Evolutionary conservation across 345 rosid species (phyloP).

Genomic region (Rhizophora apiculata): DNA sequence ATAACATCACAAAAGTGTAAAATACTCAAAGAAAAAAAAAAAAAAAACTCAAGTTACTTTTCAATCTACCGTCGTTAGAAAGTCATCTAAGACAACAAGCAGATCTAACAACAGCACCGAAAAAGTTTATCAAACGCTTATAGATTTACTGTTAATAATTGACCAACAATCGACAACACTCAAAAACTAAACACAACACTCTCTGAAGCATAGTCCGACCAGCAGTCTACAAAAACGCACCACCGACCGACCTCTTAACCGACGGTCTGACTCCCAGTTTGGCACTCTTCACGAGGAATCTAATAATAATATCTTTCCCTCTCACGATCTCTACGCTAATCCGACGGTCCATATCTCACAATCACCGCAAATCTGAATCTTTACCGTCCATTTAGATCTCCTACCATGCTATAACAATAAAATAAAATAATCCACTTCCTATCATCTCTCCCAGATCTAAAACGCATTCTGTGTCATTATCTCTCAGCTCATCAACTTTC

Average conservation of each 20-base stretch:
- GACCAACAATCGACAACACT: background rate
- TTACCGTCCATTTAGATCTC: constrained; percentile 52
- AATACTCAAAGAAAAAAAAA: no score
- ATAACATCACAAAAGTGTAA: no score
- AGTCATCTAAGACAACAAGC: no score
- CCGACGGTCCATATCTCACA: constrained; percentile 38
- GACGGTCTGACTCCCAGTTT: constrained; percentile 34
- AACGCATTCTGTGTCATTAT: constrained; percentile 1
- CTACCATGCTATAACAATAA: background rate
- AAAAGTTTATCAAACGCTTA: no score
- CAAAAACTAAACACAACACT: background rate
- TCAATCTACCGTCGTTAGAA: no score
- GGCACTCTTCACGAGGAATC: constrained; percentile 25
- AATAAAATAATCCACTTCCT: background rate
- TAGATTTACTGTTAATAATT: background rate
- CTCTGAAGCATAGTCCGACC: background rate
- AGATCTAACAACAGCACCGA: no score
- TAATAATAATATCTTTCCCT: constrained; percentile 9
- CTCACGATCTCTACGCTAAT: constrained; percentile 22
- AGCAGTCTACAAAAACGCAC: background rate
- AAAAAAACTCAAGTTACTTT: no score
- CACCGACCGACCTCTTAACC: constrained; percentile 25
- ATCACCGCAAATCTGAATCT: constrained; percentile 46
- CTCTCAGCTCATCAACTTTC: constrained; percentile 6
- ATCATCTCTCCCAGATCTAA: background rate